phyloP scores from a whole-genome alignment of 257 asterid species.

The Perilla frutescens region DNA sequence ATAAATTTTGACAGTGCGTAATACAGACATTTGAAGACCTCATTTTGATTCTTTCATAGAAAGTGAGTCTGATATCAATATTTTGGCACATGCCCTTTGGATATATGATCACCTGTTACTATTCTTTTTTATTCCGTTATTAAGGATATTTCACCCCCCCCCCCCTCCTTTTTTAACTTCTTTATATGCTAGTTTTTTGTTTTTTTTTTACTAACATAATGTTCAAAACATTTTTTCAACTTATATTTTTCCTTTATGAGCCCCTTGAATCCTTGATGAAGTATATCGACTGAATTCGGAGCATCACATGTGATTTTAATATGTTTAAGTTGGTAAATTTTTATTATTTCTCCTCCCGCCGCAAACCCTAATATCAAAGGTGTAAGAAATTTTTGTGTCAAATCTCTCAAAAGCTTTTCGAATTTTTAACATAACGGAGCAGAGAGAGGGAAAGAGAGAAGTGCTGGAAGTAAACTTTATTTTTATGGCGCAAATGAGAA shows the following conservation, averaged over 20 bases:
- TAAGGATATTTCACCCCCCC: background rate
- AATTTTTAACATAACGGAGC: too few species aligned
- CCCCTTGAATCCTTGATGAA: background rate
- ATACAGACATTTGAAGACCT: conserved; percentile 32
- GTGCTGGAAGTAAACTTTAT: too few species aligned
- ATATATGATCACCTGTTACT: conserved; percentile 29
- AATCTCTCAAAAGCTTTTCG: too few species aligned
- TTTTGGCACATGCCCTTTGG: conserved; percentile 37
- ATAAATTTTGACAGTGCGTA: conserved; percentile 39
- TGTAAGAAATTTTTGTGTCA: too few species aligned
- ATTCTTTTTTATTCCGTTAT: conserved; percentile 21
- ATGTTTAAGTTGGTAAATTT: too few species aligned
- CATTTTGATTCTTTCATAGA: conserved; percentile 39
- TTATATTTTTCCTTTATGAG: background rate
- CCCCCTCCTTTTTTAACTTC: background rate
- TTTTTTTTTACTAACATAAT: background rate
- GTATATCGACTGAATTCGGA: too few species aligned
- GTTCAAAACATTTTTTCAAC: background rate
- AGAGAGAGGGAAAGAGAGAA: too few species aligned
- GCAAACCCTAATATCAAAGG: too few species aligned
- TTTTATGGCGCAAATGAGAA: too few species aligned
- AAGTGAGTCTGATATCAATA: conserved; percentile 37
- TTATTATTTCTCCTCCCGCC: too few species aligned
- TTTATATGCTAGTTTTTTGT: background rate
- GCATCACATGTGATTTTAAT: too few species aligned